Evolutionary conservation across 2,329 filamentous ascomycete species (phyloP).

Genomic region (Laburnicola sp.): DNA sequence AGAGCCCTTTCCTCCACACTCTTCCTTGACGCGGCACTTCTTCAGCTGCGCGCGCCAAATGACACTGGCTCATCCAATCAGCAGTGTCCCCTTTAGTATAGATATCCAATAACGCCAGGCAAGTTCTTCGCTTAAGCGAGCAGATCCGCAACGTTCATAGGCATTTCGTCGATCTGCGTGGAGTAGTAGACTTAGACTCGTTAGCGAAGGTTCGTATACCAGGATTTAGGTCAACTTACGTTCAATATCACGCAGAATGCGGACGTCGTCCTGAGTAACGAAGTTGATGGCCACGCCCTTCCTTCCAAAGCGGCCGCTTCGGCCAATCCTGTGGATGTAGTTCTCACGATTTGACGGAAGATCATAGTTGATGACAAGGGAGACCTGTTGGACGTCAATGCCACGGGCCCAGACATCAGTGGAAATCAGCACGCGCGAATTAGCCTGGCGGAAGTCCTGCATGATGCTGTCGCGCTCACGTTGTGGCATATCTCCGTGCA

Average conservation of each 20-base stretch:
- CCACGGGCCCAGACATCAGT: slow-evolving; percentile 98
- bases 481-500: slow-evolving; percentile 99
- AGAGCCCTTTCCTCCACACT: slow-evolving; percentile 44
- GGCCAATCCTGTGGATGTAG: slow-evolving; percentile 98
- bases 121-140: slow-evolving; percentile 24
- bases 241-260: slow-evolving; percentile 96
- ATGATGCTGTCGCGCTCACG: slow-evolving; percentile 98
- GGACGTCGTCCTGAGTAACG: slow-evolving; percentile 95
- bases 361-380: slow-evolving; percentile 98
- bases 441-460: slow-evolving; percentile 97
- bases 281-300: slow-evolving; percentile 99
- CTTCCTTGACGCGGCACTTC: slow-evolving; percentile 25
- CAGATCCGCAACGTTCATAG: slow-evolving; percentile 72
- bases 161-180: slow-evolving; percentile 98
- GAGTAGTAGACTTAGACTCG: slow-evolving; percentile 76
- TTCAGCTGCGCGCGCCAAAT: slow-evolving; percentile 2
- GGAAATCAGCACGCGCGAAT: slow-evolving; percentile 92
- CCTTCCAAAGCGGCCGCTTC: slow-evolving; percentile 91
- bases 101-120: background rate
- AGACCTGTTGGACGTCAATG: slow-evolving; percentile 98
- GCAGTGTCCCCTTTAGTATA: background rate
- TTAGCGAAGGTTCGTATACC: slow-evolving; percentile 37
- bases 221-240: slow-evolving; percentile 54
- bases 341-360: slow-evolving; percentile 98
- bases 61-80: slow-evolving; percentile 3